phyloP scores from a whole-genome alignment of 495 filamentous ascomycete genomes.

The Penicillium atrosanguineum region DNA sequence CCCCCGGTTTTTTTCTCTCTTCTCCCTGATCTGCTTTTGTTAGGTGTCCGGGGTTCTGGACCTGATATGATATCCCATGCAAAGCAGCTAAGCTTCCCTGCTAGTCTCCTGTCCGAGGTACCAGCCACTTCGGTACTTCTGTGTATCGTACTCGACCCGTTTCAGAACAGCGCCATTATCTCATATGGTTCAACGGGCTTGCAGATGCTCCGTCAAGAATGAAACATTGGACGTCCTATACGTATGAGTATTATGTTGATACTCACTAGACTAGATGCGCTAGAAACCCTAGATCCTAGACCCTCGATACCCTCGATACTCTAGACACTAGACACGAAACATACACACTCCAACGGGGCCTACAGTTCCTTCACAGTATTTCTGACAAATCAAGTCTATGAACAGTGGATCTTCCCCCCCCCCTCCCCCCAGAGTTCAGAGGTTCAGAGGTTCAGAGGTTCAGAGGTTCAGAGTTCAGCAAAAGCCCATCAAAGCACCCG shows the following conservation, averaged over 20 bases:
- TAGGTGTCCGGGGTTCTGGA: constrained; percentile 14
- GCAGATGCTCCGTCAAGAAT: constrained; percentile 1
- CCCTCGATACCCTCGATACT: too few relatives aligned
- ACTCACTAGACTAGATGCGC: too few relatives aligned
- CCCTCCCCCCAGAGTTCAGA: too few relatives aligned
- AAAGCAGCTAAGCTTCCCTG: background rate
- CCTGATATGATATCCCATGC: background rate
- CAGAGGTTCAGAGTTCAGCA: background rate
- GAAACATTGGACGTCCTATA: background rate
- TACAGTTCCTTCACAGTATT: background rate
- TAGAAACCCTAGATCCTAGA: too few relatives aligned
- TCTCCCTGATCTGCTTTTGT: background rate
- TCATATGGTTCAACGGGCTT: background rate
- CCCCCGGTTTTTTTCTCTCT: constrained; percentile 11
- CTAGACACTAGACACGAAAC: too few relatives aligned
- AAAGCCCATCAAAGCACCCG: background rate
- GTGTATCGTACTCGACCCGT: background rate
- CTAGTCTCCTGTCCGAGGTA: background rate
- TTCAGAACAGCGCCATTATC: background rate
- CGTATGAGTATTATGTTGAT: too few relatives aligned
- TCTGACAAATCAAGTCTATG: background rate
- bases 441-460: too few relatives aligned
- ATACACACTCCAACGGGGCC: too few relatives aligned
- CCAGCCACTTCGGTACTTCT: background rate
- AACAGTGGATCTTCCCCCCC: too few relatives aligned